Evolutionary conservation across 441 rosid genomes (phyloP).

Genomic region (Populus trichocarpa): DNA sequence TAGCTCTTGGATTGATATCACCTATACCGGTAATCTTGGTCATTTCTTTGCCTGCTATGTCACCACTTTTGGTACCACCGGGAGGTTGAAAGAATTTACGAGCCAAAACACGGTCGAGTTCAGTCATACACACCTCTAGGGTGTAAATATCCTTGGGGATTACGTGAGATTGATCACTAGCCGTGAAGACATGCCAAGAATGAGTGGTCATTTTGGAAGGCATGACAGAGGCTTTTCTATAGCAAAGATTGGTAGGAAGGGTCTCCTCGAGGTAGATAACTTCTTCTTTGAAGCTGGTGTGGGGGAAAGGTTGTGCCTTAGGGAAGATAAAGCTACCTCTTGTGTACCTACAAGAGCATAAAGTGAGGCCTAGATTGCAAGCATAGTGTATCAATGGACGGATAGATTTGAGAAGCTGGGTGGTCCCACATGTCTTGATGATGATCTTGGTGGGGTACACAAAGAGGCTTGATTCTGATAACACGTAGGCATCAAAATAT

Average conservation of each 20-base stretch:
- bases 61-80: slow-evolving; percentile 45
- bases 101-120: slow-evolving; percentile 66
- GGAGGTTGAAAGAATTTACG: slow-evolving; percentile 54
- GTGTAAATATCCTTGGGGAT: slow-evolving; percentile 33
- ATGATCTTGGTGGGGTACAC: slow-evolving; percentile 90
- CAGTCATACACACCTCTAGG: slow-evolving; percentile 92
- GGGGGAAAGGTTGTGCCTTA: slow-evolving; percentile 79
- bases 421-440: slow-evolving; percentile 98
- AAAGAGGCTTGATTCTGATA: slow-evolving; percentile 91
- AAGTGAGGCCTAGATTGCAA: slow-evolving; percentile 50
- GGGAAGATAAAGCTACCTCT: slow-evolving; percentile 94
- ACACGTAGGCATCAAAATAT: slow-evolving; percentile 80
- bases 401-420: slow-evolving; percentile 86
- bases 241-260: slow-evolving; percentile 55
- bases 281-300: slow-evolving; percentile 80
- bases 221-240: slow-evolving; percentile 73
- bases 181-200: slow-evolving; percentile 91
- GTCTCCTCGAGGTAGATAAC: slow-evolving; percentile 55
- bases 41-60: slow-evolving; percentile 67
- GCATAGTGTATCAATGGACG: slow-evolving; percentile 69
- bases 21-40: slow-evolving; percentile 68
- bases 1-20: slow-evolving; percentile 59
- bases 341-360: slow-evolving; percentile 72
- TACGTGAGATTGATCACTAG: slow-evolving; percentile 32
- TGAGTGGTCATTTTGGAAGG: slow-evolving; percentile 58